Evolutionary conservation across 129 eudicot species (phyloP), one percentile per base, ranked within the genome.

Genomic region (Helichrysum umbraculigerum): DNA sequence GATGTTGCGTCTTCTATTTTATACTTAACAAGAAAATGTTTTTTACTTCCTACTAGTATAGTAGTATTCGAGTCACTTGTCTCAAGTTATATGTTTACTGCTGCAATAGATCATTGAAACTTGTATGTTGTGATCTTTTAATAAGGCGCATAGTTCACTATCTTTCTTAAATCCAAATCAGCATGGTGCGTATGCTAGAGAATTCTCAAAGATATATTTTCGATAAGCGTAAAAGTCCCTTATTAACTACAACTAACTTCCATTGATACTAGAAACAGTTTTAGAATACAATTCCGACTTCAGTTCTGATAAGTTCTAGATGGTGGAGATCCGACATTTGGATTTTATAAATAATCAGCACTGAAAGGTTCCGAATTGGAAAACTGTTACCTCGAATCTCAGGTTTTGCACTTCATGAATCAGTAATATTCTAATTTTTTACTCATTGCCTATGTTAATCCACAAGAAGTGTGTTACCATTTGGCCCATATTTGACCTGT

Each of bases 161-260:
- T 66, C 39, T 14, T 76, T 72, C 73, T 50, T 29, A 12, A 12
- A 64, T 76, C 66, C 63, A 51, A 51, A 76, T 8, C 41, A 6
- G 22, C 12, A 25, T 39, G 68, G 1, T 34, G 15, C 50, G 9
- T 41, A 12, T 41, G 47, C 14, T 41, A 41, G 47, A 41, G 47
- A 35, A 41, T 41, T 41, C 3, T 41, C 4, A 37, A n/a, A 20
- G 8, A 47, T 32, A 17, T 15, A 22, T 3, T 63, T 22, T 66
- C 7, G 8, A 34, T 35, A 54, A 66, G 30, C 66, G 30, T 4
- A 4, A 29, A 75, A 32, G 20, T 32, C 47, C 71, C 60, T 32
- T 28, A 29, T 52, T 12, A 67, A 67, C 66, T 33, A 19, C 4
- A 65, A 47, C 72, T 12, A 44, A 64, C 51, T 30, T 51, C 54